These are phyloP conservation scores for Microthyrium microscopicum DNA, from an alignment of 2,329 filamentous ascomycete genomes.

Conservation along the genomic window DNA sequence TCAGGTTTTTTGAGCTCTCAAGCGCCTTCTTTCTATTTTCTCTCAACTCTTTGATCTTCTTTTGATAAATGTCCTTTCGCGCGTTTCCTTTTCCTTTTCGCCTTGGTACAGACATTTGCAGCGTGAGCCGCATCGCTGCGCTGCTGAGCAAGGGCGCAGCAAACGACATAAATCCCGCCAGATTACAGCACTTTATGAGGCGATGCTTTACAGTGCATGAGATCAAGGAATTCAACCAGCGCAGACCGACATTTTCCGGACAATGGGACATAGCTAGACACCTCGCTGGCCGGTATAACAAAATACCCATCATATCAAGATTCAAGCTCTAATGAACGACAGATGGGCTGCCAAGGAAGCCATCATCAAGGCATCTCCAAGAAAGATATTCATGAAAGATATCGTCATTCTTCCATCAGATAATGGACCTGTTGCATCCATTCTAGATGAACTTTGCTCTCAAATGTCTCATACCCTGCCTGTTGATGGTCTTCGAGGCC, in stretches of 20 bases:
- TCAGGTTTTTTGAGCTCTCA: no score
- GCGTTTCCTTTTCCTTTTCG: conserved; percentile 49
- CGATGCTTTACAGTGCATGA: no score
- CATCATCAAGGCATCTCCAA: conserved; percentile 25
- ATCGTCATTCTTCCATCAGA: conserved; percentile 22
- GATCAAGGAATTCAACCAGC: no score
- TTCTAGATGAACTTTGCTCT: conserved; percentile 1
- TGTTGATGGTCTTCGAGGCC: conserved; percentile 17
- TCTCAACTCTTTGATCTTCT: neutral
- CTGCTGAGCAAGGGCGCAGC: conserved; percentile 28
- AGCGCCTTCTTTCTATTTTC: no score
- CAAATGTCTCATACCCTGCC: neutral
- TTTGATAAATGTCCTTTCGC: conserved; percentile 22
- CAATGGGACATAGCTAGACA: neutral
- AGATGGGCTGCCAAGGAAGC: conserved; percentile 37
- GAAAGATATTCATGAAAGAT: conserved; percentile 18
- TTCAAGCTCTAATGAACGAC: no score
- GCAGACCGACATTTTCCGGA: no score
- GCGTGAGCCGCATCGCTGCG: conserved; percentile 44
- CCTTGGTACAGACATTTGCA: conserved; percentile 67
- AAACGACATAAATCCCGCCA: no score
- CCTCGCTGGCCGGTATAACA: conserved; percentile 21
- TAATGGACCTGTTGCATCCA: neutral
- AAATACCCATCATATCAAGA: no score
- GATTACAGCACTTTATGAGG: no score